Evolutionary conservation across 2,329 filamentous ascomycete genomes (phyloP).

Genomic region (Thermomyces lanuginosus): DNA sequence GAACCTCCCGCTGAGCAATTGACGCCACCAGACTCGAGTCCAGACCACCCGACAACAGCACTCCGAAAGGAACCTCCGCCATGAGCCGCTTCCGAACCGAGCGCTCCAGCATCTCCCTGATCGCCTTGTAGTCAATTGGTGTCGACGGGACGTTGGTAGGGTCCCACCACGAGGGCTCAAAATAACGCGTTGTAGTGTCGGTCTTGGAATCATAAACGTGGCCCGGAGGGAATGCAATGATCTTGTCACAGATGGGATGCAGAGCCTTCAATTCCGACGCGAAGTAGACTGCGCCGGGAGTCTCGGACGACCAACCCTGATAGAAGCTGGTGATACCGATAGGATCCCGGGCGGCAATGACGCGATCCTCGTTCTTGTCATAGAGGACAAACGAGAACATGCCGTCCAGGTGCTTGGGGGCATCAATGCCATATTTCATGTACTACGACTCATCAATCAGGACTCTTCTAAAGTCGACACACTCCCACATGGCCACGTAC

Average conservation of each 20-base stretch:
- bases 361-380: constrained; percentile 84
- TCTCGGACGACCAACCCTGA: constrained; percentile 73
- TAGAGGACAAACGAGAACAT: constrained; percentile 99
- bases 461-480: constrained; percentile 1
- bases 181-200: constrained; percentile 71
- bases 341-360: constrained; percentile 84
- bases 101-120: constrained; percentile 71
- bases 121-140: constrained; percentile 65
- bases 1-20: constrained; percentile 85
- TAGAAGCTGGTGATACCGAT: constrained; percentile 97
- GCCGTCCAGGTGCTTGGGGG: constrained; percentile 85
- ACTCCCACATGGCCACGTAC: constrained; percentile 35
- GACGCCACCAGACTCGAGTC: constrained; percentile 91
- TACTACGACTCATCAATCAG: constrained; percentile 43
- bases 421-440: constrained; percentile 77
- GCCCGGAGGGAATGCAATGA: constrained; percentile 83
- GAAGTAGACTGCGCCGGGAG: constrained; percentile 79
- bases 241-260: constrained; percentile 85
- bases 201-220: constrained; percentile 94
- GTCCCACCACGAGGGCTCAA: constrained; percentile 85
- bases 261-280: constrained; percentile 93
- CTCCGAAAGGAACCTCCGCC: constrained; percentile 96
- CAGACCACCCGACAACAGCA: constrained; percentile 82
- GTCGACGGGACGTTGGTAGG: constrained; percentile 58
- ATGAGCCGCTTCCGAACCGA: constrained; percentile 92